Conservation (phyloP, 2,329 filamentous ascomycete species). For the Xylaria sp. region DNA sequence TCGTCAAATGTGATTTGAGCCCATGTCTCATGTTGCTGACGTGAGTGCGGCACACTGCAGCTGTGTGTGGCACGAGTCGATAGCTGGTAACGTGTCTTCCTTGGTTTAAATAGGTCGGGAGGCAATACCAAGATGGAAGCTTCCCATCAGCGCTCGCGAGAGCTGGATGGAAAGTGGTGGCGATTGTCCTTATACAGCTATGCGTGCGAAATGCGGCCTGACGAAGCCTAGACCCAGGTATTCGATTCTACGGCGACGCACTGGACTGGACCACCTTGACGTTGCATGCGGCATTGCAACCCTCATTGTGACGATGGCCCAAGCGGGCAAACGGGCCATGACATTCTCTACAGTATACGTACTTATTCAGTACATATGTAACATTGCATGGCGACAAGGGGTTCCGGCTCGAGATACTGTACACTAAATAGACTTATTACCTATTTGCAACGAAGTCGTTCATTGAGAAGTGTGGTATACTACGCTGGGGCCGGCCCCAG, state of each 20-base stretch:
- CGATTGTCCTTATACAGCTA: constrained; percentile 8
- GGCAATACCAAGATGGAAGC: too few relatives aligned
- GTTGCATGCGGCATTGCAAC: constrained; percentile 38
- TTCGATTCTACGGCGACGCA: constrained; percentile 12
- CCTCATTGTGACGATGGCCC: constrained; percentile 26
- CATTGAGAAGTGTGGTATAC: not conserved
- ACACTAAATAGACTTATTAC: too few relatives aligned
- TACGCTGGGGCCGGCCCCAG: not conserved
- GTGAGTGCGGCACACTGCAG: constrained; percentile 30
- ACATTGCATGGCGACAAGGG: too few relatives aligned
- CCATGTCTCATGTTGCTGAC: constrained; percentile 38
- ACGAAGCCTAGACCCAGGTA: constrained; percentile 22
- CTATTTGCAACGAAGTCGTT: constrained; percentile 3
- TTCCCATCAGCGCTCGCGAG: not conserved
- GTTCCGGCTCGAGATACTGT: too few relatives aligned
- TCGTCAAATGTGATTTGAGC: constrained; percentile 24
- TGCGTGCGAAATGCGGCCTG: constrained; percentile 9
- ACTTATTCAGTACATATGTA: too few relatives aligned
- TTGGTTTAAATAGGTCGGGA: too few relatives aligned
- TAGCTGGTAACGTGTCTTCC: constrained; percentile 18
- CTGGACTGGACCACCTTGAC: constrained; percentile 18
- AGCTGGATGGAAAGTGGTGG: constrained; percentile 4
- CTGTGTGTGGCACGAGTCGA: constrained; percentile 18
- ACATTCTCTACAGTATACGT: constrained; percentile 22
- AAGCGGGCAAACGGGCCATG: constrained; percentile 27